Evolutionary conservation across 345 rosid genomes (phyloP), one percentile per base, ranked within the genome.

Genomic region (Sisymbrium altissimum): DNA sequence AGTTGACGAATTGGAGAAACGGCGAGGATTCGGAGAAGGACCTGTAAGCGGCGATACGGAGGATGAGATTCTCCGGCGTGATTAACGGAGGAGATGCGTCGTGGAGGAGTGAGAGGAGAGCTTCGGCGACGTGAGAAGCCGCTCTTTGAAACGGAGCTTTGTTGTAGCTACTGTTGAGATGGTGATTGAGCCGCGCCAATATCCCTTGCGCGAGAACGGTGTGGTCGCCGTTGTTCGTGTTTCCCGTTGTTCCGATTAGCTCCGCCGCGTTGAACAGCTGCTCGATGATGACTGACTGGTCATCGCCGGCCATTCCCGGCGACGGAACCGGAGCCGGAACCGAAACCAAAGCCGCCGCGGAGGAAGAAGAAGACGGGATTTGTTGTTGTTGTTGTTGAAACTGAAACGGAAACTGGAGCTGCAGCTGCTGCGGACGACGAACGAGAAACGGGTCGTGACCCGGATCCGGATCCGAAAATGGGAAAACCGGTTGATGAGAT

Each of bases 151-250:
- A 83, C 78, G 98, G 97, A 44, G 78, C 3, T 45, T 73, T 78
- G 17, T 5, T 27, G 81, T 82, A 44, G 33, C 83, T 88, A 62
- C 84, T 87, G 89, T 89, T 88, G 96, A 89, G 96, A 92, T 88
- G 94, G 82, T 95, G 99, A 95, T 95, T 95, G 98, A 95, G 99
- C 98, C 99, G 99, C 98, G 99, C 99, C 99, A 95, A 95, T 95
- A 95, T 95, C 98, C 86, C 99, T 85, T 92, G 98, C 90, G 99
- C 99, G 96, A 80, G 97, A 80, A 77, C 76, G 81, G 77, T 80
- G 65, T 89, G 87, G 76, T 89, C 88, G 74, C 74, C 74, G 68
- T 57, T 46, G 21, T 48, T 71, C 48, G 50, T 71, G 56, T 67
- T 66, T 45, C 29, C 71, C 23, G 23, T 40, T 44, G 89, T 81